A percentile compares a stretch with the other conserved stretches of the same genome.
phyloP scores from a whole-genome alignment of 495 filamentous ascomycete species.

The Aspergillus affinis region DNA sequence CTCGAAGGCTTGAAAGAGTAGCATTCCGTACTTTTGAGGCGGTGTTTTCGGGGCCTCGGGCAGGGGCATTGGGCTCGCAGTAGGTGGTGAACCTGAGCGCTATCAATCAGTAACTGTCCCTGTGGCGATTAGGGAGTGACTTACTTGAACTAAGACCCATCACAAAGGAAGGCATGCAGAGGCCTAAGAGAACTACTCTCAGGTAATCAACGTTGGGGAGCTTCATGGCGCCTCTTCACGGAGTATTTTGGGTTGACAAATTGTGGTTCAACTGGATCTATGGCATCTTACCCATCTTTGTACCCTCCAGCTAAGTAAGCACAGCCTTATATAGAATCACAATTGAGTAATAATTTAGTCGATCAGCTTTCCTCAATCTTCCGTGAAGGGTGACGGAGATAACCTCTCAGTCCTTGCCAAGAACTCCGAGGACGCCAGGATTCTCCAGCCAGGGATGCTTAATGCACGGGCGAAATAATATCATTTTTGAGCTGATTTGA shows the following conservation, averaged over 20 bases:
- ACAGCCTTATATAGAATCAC: too few species aligned
- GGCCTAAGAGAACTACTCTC: neutral
- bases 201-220: neutral
- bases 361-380: too few species aligned
- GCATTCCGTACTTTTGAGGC: constrained; percentile 5
- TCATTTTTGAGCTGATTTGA: neutral
- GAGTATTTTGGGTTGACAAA: too few species aligned
- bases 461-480: too few species aligned
- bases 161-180: neutral
- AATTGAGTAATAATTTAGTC: too few species aligned
- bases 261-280: too few species aligned
- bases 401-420: neutral
- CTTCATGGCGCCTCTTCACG: neutral
- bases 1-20: constrained; percentile 11
- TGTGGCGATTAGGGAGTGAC: neutral
- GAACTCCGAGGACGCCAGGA: neutral
- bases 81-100: neutral
- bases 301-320: neutral
- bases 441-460: neutral
- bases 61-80: neutral
- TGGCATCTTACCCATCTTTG: neutral
- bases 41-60: neutral
- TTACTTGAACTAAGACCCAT: neutral
- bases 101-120: neutral
- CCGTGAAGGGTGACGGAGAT: too few species aligned